phyloP scores from a whole-genome alignment of 805 yeast genomes.

The Tetrapisispora arboricola region DNA sequence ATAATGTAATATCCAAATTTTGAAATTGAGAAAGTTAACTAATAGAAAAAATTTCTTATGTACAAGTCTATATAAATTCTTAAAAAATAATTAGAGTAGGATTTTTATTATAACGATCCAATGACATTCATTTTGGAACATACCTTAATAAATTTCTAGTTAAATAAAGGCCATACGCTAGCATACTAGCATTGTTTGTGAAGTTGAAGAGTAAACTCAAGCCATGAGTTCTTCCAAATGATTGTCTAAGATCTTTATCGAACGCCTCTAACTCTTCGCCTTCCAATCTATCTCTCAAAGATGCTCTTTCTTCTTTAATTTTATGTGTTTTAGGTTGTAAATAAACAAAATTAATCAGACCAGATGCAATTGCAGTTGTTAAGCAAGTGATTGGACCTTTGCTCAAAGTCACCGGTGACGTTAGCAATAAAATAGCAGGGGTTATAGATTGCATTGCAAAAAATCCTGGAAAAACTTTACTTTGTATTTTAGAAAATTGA shows the following conservation, averaged over 20 bases:
- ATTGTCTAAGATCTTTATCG: slow-evolving; percentile 37
- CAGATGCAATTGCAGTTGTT: slow-evolving; percentile 43
- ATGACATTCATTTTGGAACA: slow-evolving; percentile 19
- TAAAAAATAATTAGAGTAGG: background rate
- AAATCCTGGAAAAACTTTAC: slow-evolving; percentile 69
- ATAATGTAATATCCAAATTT: background rate
- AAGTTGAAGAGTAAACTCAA: slow-evolving; percentile 59
- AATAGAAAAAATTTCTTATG: background rate
- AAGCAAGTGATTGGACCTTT: slow-evolving; percentile 26
- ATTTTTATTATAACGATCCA: background rate
- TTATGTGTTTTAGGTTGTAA: slow-evolving; percentile 53
- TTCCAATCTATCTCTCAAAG: slow-evolving; percentile 11
- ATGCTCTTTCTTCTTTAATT: slow-evolving; percentile 40
- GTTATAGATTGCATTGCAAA: slow-evolving; percentile 65
- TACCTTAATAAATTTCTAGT: slow-evolving; percentile 30
- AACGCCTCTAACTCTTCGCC: slow-evolving; percentile 3
- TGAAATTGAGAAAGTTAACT: too few relatives aligned
- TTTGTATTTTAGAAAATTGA: slow-evolving; percentile 70
- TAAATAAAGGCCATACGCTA: slow-evolving; percentile 60
- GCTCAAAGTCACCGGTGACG: slow-evolving; percentile 54
- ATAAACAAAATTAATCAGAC: slow-evolving; percentile 52
- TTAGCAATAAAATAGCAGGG: slow-evolving; percentile 56
- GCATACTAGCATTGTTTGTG: slow-evolving; percentile 47
- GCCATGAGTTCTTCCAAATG: slow-evolving; percentile 75
- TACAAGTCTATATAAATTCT: background rate